Evolutionary conservation across 805 yeast species (phyloP).

Genomic region (Ogataea henricii): DNA sequence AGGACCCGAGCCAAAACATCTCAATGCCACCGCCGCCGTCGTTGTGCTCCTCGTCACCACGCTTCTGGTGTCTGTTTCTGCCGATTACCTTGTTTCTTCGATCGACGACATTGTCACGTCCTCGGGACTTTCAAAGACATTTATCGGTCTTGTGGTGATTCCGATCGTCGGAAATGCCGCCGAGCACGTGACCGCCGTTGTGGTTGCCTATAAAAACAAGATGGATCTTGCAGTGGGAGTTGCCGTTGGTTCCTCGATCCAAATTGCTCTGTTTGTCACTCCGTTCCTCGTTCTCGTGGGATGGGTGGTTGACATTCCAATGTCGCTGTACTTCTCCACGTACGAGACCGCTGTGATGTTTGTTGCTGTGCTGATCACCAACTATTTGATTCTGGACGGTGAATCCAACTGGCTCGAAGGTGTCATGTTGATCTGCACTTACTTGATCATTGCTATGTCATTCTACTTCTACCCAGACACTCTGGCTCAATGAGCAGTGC

Average conservation of each 20-base stretch:
- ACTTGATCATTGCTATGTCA: slow-evolving; percentile 83
- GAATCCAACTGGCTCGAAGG: slow-evolving; percentile 98
- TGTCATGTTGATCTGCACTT: slow-evolving; percentile 84
- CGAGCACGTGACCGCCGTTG: slow-evolving; percentile 95
- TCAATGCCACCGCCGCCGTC: slow-evolving; percentile 58
- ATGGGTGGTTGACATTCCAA: slow-evolving; percentile 89
- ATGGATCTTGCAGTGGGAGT: slow-evolving; percentile 98
- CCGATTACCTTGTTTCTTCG: slow-evolving; percentile 91
- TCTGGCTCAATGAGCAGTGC: slow-evolving; percentile 19
- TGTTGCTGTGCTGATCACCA: slow-evolving; percentile 84
- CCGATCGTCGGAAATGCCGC: slow-evolving; percentile 99
- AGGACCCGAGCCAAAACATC: slow-evolving; percentile 35
- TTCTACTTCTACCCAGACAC: slow-evolving; percentile 84
- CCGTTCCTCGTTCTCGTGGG: slow-evolving; percentile 94
- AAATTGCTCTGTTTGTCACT: slow-evolving; percentile 91
- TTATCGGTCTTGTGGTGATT: slow-evolving; percentile 88
- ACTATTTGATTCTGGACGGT: slow-evolving; percentile 87
- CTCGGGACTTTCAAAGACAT: slow-evolving; percentile 89
- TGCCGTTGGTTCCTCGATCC: slow-evolving; percentile 94
- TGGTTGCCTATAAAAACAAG: slow-evolving; percentile 93
- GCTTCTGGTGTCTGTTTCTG: slow-evolving; percentile 80
- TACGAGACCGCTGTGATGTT: slow-evolving; percentile 93
- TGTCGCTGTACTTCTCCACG: slow-evolving; percentile 88
- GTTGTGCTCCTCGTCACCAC: slow-evolving; percentile 64
- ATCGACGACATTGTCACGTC: slow-evolving; percentile 85